A percentile compares a stretch with the other conserved stretches of the same genome.
phyloP scores from a whole-genome alignment of 2,329 filamentous ascomycete genomes.

The Penicillium paneum region DNA sequence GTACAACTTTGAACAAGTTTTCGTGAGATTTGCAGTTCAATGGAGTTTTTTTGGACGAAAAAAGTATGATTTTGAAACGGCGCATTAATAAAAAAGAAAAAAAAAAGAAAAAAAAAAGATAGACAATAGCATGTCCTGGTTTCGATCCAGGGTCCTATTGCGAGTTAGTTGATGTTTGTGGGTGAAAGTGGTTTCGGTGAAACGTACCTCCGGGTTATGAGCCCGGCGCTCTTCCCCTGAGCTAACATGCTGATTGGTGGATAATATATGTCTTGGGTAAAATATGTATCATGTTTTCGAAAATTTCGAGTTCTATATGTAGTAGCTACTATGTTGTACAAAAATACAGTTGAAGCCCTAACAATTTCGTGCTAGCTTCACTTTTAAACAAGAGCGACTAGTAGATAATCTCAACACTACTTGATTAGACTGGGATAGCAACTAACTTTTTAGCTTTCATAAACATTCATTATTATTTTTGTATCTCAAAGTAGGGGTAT shows the following conservation, averaged over 20 bases:
- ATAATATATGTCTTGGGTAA: neutral
- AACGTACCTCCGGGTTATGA: slow-evolving; percentile 45
- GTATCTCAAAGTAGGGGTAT: no score
- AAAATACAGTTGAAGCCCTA: no score
- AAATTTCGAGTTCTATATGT: neutral
- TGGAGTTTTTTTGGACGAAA: no score
- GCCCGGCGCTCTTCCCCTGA: slow-evolving; percentile 49
- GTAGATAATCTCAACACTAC: neutral
- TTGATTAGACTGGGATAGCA: no score
- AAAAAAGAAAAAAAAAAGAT: neutral
- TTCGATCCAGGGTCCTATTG: slow-evolving; percentile 1
- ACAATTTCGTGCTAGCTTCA: neutral
- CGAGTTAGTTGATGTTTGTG: neutral
- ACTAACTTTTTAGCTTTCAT: no score
- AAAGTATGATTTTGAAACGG: no score
- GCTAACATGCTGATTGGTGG: slow-evolving; percentile 37
- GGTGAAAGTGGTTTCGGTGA: neutral
- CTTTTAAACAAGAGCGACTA: neutral
- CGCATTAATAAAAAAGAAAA: no score
- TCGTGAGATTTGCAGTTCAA: neutral
- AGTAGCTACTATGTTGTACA: neutral
- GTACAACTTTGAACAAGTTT: neutral
- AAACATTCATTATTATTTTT: no score
- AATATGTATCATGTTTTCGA: no score
- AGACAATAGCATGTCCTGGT: slow-evolving; percentile 3